Evolutionary conservation across 108 stramenopile genomes (phyloP), one percentile per base, ranked within the genome.

Genomic region (Thalassiosira profunda): DNA sequence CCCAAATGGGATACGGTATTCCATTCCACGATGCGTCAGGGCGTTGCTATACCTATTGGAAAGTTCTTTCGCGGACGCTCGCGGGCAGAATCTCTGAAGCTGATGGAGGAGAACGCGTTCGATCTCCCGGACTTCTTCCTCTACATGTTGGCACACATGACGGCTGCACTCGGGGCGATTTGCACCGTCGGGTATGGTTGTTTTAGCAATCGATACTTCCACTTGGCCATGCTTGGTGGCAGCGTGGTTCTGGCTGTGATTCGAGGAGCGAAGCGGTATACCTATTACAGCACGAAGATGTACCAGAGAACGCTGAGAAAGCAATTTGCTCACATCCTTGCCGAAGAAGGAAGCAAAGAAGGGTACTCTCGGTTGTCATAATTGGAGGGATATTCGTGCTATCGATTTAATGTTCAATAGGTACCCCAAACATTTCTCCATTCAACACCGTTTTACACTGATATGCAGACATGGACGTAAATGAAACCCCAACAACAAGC

Each of bases 1-100:
- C 70, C 85, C 17, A 81, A 70, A 29, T 87, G 66, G 38, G 86
- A 87, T 49, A 87, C 86, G 12, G 86, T 87, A 3, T 87, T 84
- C 46, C 86, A 87, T 49, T 59, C 49, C 0, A 80, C 74, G 9
- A 63, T 74, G 75, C 62, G 83, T 35, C 60, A 49, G 20, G 81
- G 81, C 33, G 26, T 36, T 0, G 73, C 72, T 51, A 46, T 76
- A 24, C 2, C 45, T n/a, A 60, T 83, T 30, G 86, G 86, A 44
- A 76, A 64, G 43, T 10, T 58, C 4, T 58, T 81, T 20, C 84
- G 86, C 44, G 70, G 79, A 31, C 62, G 86, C 26, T 69, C 86
- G 2, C 64, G 25, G 30, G 55, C 53, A 38, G 65, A 76, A 12
- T 80, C 79, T 45, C 42, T 79, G 24, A 70, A 82, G 17, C 78